Evolutionary conservation across 345 rosid species (phyloP).

Genomic region (Dipteronia dyeriana): DNA sequence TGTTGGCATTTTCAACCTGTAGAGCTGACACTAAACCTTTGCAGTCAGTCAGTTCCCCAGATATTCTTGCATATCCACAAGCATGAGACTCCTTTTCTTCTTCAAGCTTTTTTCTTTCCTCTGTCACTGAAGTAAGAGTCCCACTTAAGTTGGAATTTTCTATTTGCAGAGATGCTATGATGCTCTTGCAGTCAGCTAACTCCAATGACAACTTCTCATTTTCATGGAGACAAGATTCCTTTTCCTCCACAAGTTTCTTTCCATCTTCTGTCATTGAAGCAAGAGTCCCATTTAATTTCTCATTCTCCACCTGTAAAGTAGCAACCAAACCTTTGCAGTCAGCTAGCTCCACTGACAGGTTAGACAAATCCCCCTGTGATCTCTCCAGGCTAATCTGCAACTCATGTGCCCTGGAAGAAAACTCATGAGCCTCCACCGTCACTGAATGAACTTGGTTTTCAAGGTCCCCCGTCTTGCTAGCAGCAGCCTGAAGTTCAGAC

Average conservation of each 20-base stretch:
- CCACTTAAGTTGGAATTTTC: slow-evolving; percentile 48
- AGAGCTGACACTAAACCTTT: slow-evolving; percentile 48
- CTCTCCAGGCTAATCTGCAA: slow-evolving; percentile 61
- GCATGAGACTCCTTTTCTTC: slow-evolving; percentile 56
- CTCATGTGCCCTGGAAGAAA: slow-evolving; percentile 48
- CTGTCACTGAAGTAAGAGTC: slow-evolving; percentile 36
- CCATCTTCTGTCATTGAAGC: slow-evolving; percentile 52
- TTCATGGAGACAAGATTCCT: slow-evolving; percentile 34
- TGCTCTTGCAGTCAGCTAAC: slow-evolving; percentile 54
- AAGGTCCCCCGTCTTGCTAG: slow-evolving; percentile 48
- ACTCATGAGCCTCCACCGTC: slow-evolving; percentile 51
- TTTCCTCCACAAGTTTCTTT: slow-evolving; percentile 48
- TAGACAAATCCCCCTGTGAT: slow-evolving; percentile 45
- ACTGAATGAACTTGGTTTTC: slow-evolving; percentile 45
- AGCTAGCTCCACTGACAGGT: slow-evolving; percentile 45
- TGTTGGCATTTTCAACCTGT: slow-evolving; percentile 50
- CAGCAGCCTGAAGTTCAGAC: slow-evolving; percentile 52
- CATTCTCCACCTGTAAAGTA: slow-evolving; percentile 55
- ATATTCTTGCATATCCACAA: slow-evolving; percentile 44
- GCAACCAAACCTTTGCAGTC: slow-evolving; percentile 44
- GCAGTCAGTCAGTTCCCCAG: slow-evolving; percentile 43
- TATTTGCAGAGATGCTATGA: slow-evolving; percentile 50
- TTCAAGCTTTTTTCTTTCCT: slow-evolving; percentile 46
- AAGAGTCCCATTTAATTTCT: slow-evolving; percentile 46
- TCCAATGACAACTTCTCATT: slow-evolving; percentile 57